A percentile compares a stretch with the other conserved stretches of the same genome.
These are phyloP conservation scores for Podila epicladia DNA, from an alignment of 192 early-diverging fungal genomes.

Conservation along the genomic window DNA sequence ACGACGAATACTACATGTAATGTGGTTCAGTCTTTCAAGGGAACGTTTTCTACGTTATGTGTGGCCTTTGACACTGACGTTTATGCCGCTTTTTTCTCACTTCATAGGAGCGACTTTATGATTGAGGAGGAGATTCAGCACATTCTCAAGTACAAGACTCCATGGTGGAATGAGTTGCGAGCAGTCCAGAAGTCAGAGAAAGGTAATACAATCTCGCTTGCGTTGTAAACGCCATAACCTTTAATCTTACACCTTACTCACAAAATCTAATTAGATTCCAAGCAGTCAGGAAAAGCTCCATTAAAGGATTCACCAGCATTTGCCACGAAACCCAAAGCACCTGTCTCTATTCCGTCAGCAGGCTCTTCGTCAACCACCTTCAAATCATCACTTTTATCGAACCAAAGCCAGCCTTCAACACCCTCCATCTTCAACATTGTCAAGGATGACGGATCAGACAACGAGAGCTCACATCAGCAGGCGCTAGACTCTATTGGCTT, in stretches of 20 bases:
- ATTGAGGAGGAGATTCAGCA: conserved; percentile 87
- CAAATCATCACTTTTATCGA: conserved; percentile 12
- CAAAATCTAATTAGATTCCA: too few species aligned
- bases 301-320: background rate
- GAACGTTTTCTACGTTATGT: background rate
- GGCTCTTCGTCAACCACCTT: conserved; percentile 4
- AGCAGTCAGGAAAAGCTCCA: background rate
- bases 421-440: conserved; percentile 57
- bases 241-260: too few species aligned
- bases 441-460: conserved; percentile 14
- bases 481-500: conserved; percentile 11
- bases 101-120: conserved; percentile 76
- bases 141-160: conserved; percentile 78
- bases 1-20: conserved; percentile 91
- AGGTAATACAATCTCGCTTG: background rate
- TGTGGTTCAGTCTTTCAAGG: background rate
- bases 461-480: background rate
- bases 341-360: background rate
- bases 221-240: background rate
- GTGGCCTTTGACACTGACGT: background rate
- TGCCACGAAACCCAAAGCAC: background rate
- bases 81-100: background rate
- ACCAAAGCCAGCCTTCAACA: conserved; percentile 8
- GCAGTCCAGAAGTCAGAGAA: conserved; percentile 67
- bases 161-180: conserved; percentile 70